A percentile compares a stretch with the other conserved stretches of the same genome.
phyloP scores from a whole-genome alignment of 371 early-diverging fungal species.

The Syncephalastrum monosporum region DNA sequence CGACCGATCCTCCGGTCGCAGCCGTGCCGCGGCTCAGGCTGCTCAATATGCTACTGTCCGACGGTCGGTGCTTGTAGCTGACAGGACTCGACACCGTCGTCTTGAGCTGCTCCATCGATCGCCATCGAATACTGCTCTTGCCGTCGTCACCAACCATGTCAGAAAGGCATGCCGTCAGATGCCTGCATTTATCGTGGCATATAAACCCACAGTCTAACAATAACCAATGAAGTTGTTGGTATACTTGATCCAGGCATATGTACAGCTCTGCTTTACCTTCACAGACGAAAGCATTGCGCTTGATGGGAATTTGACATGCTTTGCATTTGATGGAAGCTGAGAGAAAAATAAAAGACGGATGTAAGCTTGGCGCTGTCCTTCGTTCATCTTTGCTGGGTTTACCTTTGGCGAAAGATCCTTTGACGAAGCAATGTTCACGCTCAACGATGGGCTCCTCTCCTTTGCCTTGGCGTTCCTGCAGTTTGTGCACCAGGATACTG shows the following conservation, averaged over 20 bases:
- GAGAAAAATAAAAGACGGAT: neutral
- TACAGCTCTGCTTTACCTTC: conserved; percentile 23
- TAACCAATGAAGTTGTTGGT: neutral
- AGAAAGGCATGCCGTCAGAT: conserved; percentile 7
- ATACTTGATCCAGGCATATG: neutral
- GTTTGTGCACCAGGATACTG: conserved; percentile 20
- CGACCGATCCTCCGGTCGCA: conserved; percentile 1
- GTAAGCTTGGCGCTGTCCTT: neutral
- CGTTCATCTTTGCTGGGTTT: neutral
- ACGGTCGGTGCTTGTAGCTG: neutral
- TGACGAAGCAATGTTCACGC: conserved; percentile 36
- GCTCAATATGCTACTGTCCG: neutral
- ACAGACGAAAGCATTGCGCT: conserved; percentile 40
- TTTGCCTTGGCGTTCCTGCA: conserved; percentile 19
- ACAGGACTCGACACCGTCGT: neutral
- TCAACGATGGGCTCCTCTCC: neutral
- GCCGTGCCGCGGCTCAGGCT: neutral
- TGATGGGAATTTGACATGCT: conserved; percentile 34
- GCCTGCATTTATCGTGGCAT: conserved; percentile 44
- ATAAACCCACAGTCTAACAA: conserved; percentile 30
- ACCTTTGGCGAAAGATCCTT: conserved; percentile 49
- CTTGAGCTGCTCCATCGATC: neutral
- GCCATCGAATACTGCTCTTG: too few relatives aligned
- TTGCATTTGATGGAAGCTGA: conserved; percentile 37
- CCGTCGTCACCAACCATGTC: neutral